phyloP scores from a whole-genome alignment of 306 rosid species.

The Dryas alaskensis region DNA sequence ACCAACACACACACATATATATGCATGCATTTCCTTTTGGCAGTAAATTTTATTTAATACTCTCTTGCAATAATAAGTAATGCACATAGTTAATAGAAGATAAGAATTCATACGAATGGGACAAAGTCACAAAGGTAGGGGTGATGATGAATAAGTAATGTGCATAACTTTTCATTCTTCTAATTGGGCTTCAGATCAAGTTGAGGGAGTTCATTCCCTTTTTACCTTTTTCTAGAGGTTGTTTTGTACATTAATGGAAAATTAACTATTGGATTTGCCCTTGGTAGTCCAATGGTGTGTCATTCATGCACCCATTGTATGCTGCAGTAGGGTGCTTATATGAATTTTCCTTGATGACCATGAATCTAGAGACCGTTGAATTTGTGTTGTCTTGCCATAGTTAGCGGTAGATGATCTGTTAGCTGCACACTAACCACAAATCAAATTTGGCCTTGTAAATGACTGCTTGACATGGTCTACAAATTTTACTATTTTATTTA shows the following conservation, averaged over 20 bases:
- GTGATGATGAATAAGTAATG: neutral
- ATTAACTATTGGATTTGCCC: neutral
- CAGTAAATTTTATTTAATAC: neutral
- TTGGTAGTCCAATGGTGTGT: neutral
- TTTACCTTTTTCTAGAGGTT: neutral
- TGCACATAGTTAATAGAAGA: neutral
- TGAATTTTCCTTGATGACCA: neutral
- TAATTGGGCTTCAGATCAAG: conserved; percentile 8
- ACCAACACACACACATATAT: neutral
- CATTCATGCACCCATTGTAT: neutral
- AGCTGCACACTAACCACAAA: neutral
- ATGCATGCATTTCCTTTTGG: neutral
- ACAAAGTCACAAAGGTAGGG: neutral
- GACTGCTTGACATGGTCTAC: no score
- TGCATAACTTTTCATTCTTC: neutral
- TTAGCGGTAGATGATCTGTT: neutral
- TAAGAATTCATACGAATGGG: neutral
- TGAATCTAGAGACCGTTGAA: neutral
- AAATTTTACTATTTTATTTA: no score
- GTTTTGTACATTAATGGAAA: neutral
- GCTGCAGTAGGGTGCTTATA: neutral
- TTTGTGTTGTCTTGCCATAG: neutral
- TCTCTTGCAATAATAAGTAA: neutral
- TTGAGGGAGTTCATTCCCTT: neutral
- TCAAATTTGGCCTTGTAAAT: neutral